phyloP scores from a whole-genome alignment of 2,329 filamentous ascomycete genomes.

The Diplocarpon rosae region DNA sequence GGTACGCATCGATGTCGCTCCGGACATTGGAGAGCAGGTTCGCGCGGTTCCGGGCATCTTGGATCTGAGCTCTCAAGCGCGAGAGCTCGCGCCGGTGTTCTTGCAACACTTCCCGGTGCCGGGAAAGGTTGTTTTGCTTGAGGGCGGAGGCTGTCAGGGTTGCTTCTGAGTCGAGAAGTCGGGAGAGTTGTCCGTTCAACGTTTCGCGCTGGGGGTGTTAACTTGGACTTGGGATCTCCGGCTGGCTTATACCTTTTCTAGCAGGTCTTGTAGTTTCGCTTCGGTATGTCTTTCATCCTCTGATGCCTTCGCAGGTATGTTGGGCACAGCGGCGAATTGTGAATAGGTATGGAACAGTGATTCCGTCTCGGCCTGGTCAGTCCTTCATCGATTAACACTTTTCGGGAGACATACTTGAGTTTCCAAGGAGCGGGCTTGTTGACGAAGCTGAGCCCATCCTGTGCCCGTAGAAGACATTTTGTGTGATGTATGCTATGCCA shows the following conservation, averaged over 20 bases:
- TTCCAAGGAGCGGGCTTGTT: conserved; percentile 81
- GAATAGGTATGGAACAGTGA: conserved; percentile 76
- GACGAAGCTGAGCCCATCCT: conserved; percentile 88
- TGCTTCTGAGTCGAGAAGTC: conserved; percentile 87
- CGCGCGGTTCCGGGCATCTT: conserved; percentile 71
- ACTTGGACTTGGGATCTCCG: not conserved
- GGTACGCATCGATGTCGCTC: conserved; percentile 85
- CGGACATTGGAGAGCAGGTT: conserved; percentile 87
- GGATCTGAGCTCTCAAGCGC: conserved; percentile 62
- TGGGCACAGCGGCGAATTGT: conserved; percentile 72
- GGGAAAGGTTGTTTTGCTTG: conserved; percentile 92
- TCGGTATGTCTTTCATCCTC: conserved; percentile 77
- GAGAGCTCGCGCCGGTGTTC: conserved; percentile 77
- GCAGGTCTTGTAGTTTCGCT: conserved; percentile 68
- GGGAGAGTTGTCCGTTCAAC: conserved; percentile 70
- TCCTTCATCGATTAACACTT: not conserved
- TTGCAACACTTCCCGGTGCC: conserved; percentile 79
- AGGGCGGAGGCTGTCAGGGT: conserved; percentile 77
- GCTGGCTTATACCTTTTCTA: conserved; percentile 58
- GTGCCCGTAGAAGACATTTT: conserved; percentile 26
- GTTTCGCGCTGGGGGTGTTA: conserved; percentile 55
- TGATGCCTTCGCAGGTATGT: conserved; percentile 71
- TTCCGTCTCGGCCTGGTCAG: conserved; percentile 55
- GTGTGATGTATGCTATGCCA: no score
- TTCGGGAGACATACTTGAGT: conserved; percentile 57